phyloP scores from a whole-genome alignment of 116 monocot species.

The Trichopus zeylanicus region DNA sequence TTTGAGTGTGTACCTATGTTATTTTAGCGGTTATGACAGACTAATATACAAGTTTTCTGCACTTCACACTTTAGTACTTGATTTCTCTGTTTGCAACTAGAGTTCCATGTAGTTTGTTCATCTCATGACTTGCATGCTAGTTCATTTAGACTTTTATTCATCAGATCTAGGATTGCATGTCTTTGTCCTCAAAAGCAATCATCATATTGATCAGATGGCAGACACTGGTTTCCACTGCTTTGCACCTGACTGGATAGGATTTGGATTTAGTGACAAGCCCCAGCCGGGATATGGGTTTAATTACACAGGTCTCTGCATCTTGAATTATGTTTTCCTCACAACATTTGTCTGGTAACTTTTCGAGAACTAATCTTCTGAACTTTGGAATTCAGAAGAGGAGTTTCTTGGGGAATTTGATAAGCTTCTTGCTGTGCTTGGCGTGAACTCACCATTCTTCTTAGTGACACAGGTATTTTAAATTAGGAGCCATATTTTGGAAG shows the following conservation, averaged over 20 bases:
- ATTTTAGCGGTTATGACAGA: too few species aligned
- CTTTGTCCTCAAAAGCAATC: background rate
- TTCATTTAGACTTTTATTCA: background rate
- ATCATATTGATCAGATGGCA: constrained; percentile 57
- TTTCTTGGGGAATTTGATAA: constrained; percentile 76
- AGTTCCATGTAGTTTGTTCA: background rate
- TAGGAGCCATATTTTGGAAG: background rate
- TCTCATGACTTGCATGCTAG: background rate
- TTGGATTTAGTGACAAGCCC: constrained; percentile 98
- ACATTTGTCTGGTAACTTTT: background rate
- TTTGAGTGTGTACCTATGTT: too few species aligned
- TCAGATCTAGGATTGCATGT: background rate
- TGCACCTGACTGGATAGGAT: constrained; percentile 99
- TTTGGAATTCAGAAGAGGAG: constrained; percentile 72
- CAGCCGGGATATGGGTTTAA: constrained; percentile 88
- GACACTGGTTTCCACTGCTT: constrained; percentile 86
- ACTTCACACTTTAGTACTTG: too few species aligned
- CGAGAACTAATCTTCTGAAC: background rate
- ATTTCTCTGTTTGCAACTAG: too few species aligned
- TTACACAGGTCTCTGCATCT: constrained; percentile 52
- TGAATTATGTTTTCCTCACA: constrained; percentile 3
- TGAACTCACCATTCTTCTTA: constrained; percentile 71
- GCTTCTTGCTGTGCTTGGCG: constrained; percentile 58
- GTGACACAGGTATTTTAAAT: constrained; percentile 57
- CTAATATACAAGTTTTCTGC: too few species aligned